Percentiles rank a stretch among this genome's conserved stretches.
These are phyloP conservation scores for Pseudozyma sp. DNA, from an alignment of 1,284 basidiomycete species.

Conservation along the genomic window DNA sequence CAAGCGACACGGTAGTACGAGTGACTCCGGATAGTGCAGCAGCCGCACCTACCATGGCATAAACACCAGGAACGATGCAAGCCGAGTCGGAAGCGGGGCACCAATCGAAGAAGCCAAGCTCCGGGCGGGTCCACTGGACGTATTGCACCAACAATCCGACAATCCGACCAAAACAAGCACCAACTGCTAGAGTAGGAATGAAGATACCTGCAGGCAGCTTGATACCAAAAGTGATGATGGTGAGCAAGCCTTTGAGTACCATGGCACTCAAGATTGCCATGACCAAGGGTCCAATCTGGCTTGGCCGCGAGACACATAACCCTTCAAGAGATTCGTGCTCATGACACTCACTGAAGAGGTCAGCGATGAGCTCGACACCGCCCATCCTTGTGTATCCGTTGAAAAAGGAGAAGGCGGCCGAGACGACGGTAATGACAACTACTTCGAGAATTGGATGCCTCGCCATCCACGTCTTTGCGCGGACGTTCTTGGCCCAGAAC, in stretches of 20 bases:
- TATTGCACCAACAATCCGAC: slow-evolving; percentile 87
- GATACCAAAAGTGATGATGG: slow-evolving; percentile 93
- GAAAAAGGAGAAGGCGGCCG: slow-evolving; percentile 78
- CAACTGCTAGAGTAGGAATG: slow-evolving; percentile 93
- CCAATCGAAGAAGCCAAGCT: slow-evolving; percentile 75
- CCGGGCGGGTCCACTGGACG: slow-evolving; percentile 78
- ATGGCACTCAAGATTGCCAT: slow-evolving; percentile 77
- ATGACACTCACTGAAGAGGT: slow-evolving; percentile 68
- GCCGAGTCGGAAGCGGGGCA: slow-evolving; percentile 50
- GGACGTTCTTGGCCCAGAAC: slow-evolving; percentile 74
- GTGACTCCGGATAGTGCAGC: slow-evolving; percentile 80
- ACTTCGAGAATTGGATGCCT: slow-evolving; percentile 86
- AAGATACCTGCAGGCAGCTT: slow-evolving; percentile 84
- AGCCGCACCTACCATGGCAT: slow-evolving; percentile 83
- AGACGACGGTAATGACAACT: slow-evolving; percentile 75
- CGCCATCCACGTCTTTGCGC: slow-evolving; percentile 64
- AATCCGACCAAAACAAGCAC: slow-evolving; percentile 91
- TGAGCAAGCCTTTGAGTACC: slow-evolving; percentile 75
- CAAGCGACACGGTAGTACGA: slow-evolving; percentile 88
- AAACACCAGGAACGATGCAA: slow-evolving; percentile 80
- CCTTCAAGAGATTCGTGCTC: slow-evolving; percentile 76
- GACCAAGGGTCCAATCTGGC: slow-evolving; percentile 78
- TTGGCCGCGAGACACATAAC: slow-evolving; percentile 79
- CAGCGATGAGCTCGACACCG: slow-evolving; percentile 87
- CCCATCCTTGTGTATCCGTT: slow-evolving; percentile 94